phyloP scores from a whole-genome alignment of 2,329 filamentous ascomycete species.

The Nemania serpens region DNA sequence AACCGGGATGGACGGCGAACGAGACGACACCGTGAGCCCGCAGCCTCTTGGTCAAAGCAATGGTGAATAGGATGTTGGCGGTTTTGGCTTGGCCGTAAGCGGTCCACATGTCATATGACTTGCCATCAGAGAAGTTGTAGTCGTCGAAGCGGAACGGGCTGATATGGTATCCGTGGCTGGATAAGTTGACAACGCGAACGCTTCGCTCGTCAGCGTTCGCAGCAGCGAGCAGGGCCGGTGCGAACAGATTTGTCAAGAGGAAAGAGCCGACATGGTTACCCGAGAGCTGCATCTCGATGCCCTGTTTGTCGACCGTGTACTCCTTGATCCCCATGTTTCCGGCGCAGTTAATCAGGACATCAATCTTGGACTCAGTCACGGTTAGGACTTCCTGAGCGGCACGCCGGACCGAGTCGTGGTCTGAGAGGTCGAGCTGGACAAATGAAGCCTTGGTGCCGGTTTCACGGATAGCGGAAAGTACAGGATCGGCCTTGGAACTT shows the following conservation, averaged over 20 bases:
- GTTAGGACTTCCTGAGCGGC: constrained; percentile 30
- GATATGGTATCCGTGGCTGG: constrained; percentile 45
- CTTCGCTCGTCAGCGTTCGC: not conserved
- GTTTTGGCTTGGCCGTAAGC: constrained; percentile 55
- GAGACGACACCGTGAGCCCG: constrained; percentile 38
- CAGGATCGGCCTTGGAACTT: constrained; percentile 25
- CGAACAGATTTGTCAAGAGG: constrained; percentile 51
- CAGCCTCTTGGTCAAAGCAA: constrained; percentile 43
- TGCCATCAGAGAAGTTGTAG: constrained; percentile 45
- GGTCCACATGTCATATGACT: constrained; percentile 46
- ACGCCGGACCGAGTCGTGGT: constrained; percentile 31
- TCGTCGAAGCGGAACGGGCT: constrained; percentile 49
- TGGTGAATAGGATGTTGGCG: constrained; percentile 50
- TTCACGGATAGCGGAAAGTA: constrained; percentile 25
- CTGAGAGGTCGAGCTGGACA: constrained; percentile 32
- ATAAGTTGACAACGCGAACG: constrained; percentile 43
- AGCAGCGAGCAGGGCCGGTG: constrained; percentile 28
- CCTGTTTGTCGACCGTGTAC: constrained; percentile 33
- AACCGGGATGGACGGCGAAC: constrained; percentile 32
- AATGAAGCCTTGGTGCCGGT: constrained; percentile 30
- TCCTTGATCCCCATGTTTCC: constrained; percentile 33
- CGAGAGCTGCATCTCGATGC: constrained; percentile 48
- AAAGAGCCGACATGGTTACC: constrained; percentile 56
- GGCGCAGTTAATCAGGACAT: constrained; percentile 35
- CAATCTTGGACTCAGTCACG: constrained; percentile 27